These are phyloP conservation scores for Botrytis galanthina DNA, from an alignment of 2,329 filamentous ascomycete genomes.

Conservation along the genomic window DNA sequence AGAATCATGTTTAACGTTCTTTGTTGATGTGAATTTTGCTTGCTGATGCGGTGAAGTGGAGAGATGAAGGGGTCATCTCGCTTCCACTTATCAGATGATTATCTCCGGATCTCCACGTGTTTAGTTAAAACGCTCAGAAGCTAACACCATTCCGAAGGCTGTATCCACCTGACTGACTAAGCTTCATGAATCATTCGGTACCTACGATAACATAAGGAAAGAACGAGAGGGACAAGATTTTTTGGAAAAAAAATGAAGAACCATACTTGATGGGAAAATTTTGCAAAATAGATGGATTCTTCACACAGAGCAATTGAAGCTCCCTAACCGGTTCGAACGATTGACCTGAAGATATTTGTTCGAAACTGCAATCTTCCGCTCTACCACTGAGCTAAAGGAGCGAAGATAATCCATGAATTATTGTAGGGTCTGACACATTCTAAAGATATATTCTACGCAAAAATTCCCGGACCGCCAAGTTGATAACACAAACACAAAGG, in stretches of 20 bases:
- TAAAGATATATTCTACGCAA: rapidly evolving
- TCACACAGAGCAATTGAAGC: slow-evolving; percentile 20
- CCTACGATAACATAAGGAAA: background rate
- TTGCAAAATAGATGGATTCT: background rate
- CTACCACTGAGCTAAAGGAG: slow-evolving; percentile 32
- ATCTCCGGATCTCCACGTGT: background rate
- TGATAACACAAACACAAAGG: background rate
- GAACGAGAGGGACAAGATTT: background rate
- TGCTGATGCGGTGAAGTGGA: background rate
- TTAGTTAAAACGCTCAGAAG: background rate
- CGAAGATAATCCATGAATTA: background rate
- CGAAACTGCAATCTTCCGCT: slow-evolving; percentile 28
- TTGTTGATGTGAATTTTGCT: background rate
- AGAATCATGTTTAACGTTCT: background rate
- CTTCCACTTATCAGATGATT: background rate
- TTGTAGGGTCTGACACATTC: rapidly evolving
- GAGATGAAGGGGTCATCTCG: background rate
- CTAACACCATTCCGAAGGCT: background rate
- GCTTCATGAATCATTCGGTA: background rate
- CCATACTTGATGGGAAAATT: background rate
- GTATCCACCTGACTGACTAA: slow-evolving; percentile 1
- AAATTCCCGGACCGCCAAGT: rapidly evolving
- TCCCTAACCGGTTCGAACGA: slow-evolving; percentile 31
- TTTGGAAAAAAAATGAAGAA: background rate
- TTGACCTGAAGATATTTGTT: slow-evolving; percentile 28